Evolutionary conservation across 345 rosid genomes (phyloP).

Genomic region (Heritiera fomes): DNA sequence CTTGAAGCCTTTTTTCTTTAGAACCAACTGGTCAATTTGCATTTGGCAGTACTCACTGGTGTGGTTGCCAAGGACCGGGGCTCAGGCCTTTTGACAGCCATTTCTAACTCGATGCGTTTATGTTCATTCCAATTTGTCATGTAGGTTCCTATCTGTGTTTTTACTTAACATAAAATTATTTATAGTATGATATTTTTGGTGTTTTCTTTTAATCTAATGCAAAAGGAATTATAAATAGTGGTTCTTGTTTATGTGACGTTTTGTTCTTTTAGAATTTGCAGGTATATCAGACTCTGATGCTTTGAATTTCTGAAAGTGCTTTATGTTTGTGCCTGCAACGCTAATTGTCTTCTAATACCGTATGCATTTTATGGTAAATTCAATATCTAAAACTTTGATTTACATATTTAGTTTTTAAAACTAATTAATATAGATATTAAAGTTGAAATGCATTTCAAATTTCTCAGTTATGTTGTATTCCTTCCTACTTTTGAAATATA

Average conservation of each 20-base stretch:
- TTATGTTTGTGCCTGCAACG: background rate
- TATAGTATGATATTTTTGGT: background rate
- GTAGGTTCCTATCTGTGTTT: background rate
- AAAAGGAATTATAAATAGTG: background rate
- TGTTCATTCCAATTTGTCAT: background rate
- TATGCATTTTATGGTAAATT: constrained; percentile 16
- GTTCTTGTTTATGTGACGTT: background rate
- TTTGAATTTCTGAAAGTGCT: constrained; percentile 8
- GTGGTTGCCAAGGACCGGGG: too few relatives aligned
- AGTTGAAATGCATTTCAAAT: background rate
- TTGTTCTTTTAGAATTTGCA: constrained; percentile 9
- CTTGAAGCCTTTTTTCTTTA: background rate
- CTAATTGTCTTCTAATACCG: background rate
- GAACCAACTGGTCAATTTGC: background rate
- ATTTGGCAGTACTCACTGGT: background rate
- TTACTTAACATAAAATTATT: background rate
- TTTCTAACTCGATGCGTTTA: background rate
- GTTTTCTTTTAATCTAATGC: background rate
- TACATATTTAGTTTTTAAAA: background rate
- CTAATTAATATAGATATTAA: background rate
- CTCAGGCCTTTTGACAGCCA: too few relatives aligned
- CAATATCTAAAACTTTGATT: background rate
- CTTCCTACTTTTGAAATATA: background rate
- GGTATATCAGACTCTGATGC: background rate
- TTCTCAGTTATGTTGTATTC: background rate